Conservation (phyloP, 495 filamentous ascomycete species). For the Podospora conica region DNA sequence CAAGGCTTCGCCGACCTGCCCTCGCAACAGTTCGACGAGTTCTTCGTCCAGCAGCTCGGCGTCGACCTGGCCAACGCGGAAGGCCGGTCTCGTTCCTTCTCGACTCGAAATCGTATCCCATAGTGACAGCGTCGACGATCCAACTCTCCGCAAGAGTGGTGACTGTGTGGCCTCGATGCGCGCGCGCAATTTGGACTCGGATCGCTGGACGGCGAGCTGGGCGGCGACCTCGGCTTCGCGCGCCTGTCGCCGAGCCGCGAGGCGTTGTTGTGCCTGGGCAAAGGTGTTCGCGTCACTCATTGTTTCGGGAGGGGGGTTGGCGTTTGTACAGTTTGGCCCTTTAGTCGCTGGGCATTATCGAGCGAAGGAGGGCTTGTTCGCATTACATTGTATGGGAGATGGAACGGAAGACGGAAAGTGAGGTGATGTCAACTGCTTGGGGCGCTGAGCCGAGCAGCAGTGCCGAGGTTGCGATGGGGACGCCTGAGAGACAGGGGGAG, state of each 20-base stretch:
- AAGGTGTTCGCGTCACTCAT: slow-evolving; percentile 72
- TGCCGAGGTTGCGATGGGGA: background rate
- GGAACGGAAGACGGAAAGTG: background rate
- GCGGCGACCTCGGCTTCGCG: slow-evolving; percentile 58
- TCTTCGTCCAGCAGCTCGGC: slow-evolving; percentile 95
- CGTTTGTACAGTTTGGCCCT: background rate
- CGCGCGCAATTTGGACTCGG: slow-evolving; percentile 52
- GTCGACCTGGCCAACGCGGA: slow-evolving; percentile 94
- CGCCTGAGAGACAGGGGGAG: background rate
- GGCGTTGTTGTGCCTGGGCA: slow-evolving; percentile 75
- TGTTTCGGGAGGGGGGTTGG: slow-evolving; percentile 9
- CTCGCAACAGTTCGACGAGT: slow-evolving; percentile 74
- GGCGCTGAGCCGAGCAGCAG: background rate
- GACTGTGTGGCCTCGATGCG: slow-evolving; percentile 56
- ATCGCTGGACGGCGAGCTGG: slow-evolving; percentile 49
- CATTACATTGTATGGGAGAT: background rate
- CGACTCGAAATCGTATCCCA: slow-evolving; percentile 70
- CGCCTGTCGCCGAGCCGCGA: slow-evolving; percentile 68
- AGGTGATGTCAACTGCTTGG: background rate
- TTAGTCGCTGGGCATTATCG: background rate
- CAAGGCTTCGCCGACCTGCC: slow-evolving; percentile 81
- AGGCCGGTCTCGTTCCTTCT: slow-evolving; percentile 75
- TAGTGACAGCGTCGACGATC: slow-evolving; percentile 48
- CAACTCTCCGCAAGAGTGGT: slow-evolving; percentile 53
- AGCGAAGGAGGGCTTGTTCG: background rate